A percentile compares a stretch with the other conserved stretches of the same genome.
These are phyloP conservation scores for Talaromyces albobiverticillius DNA, from an alignment of 2,329 filamentous ascomycete genomes.

Conservation along the genomic window DNA sequence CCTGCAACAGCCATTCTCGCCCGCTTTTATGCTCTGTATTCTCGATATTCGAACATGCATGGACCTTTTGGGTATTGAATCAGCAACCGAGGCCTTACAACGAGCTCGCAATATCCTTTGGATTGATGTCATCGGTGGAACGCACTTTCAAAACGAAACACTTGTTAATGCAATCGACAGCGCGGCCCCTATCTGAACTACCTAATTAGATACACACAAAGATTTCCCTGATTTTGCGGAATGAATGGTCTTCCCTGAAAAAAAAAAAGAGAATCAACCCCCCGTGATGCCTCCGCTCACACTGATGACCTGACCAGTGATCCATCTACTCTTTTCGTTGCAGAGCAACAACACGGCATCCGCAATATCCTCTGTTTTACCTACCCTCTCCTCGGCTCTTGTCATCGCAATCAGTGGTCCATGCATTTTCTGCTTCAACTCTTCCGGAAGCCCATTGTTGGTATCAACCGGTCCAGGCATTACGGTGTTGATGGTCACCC, in stretches of 20 bases:
- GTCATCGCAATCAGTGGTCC: slow-evolving; percentile 22
- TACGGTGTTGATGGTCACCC: slow-evolving; percentile 46
- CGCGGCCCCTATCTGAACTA: background rate
- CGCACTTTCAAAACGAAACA: background rate
- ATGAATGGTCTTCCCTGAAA: too few relatives aligned
- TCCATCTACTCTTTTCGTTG: slow-evolving; percentile 42
- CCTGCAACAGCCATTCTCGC: background rate
- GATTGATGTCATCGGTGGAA: slow-evolving; percentile 10
- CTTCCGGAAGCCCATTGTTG: slow-evolving; percentile 27
- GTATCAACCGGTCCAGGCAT: slow-evolving; percentile 41
- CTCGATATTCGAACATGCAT: slow-evolving; percentile 1
- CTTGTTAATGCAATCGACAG: slow-evolving; percentile 4
- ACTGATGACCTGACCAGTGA: slow-evolving; percentile 45
- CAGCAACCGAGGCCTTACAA: background rate
- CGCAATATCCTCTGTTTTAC: slow-evolving; percentile 40
- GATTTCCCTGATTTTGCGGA: too few relatives aligned
- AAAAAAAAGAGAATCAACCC: background rate
- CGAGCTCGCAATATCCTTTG: slow-evolving; percentile 5
- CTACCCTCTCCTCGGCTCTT: slow-evolving; percentile 32
- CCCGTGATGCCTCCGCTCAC: slow-evolving; percentile 37
- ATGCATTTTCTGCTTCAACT: slow-evolving; percentile 9
- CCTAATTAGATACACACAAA: too few relatives aligned
- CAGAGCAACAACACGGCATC: slow-evolving; percentile 42
- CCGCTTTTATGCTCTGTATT: background rate
- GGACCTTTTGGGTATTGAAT: slow-evolving; percentile 1